Evolutionary conservation across 352 stramenopile genomes (phyloP).

Genomic region (Thraustochytrium striatum): DNA sequence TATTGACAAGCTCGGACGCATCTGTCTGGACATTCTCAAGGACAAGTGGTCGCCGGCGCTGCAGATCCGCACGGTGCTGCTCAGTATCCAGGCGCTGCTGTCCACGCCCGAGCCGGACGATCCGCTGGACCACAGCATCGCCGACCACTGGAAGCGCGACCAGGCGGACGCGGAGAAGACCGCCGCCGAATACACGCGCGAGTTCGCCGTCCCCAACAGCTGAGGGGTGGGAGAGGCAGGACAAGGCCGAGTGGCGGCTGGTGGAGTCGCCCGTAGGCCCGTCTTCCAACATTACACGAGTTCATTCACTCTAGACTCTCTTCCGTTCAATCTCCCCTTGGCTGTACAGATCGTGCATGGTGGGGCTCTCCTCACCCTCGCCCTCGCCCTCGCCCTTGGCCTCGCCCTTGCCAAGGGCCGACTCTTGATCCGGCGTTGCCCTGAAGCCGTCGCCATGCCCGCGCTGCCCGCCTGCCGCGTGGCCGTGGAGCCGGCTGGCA

Average conservation of each 20-base stretch:
- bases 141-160: conserved; percentile 94
- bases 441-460: too few relatives aligned
- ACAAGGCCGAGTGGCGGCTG: neutral
- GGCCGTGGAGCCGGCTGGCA: too few relatives aligned
- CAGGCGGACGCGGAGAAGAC: conserved; percentile 80
- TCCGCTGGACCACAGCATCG: conserved; percentile 92
- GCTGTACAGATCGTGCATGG: too few relatives aligned
- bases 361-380: too few relatives aligned
- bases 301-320: neutral
- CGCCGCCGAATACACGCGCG: conserved; percentile 62
- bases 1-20: conserved; percentile 94
- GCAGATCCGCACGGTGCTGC: conserved; percentile 94
- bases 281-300: neutral
- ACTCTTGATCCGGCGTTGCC: too few relatives aligned
- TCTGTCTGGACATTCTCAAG: conserved; percentile 98
- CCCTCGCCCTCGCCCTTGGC: too few relatives aligned
- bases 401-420: too few relatives aligned
- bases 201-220: conserved; percentile 27
- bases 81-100: conserved; percentile 93
- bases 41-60: conserved; percentile 98
- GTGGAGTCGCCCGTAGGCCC: too few relatives aligned
- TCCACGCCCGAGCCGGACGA: conserved; percentile 93
- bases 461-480: too few relatives aligned
- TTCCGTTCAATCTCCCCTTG: too few relatives aligned
- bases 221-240: neutral